Evolutionary conservation across 2,329 filamentous ascomycete species (phyloP).

Genomic region (Thielaviopsis euricoi): DNA sequence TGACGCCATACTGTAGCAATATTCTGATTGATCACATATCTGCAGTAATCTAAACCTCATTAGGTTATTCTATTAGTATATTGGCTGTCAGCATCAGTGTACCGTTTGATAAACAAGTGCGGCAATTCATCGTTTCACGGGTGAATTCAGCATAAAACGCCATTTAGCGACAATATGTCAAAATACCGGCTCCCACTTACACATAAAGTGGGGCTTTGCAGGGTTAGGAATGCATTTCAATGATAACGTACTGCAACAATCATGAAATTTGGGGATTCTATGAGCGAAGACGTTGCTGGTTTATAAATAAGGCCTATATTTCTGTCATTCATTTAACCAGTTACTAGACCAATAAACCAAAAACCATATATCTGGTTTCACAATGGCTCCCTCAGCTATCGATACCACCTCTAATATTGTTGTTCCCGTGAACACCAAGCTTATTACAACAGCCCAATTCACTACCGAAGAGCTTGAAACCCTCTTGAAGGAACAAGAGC

Average conservation of each 20-base stretch:
- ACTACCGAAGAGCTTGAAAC: background rate
- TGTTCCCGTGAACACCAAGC: background rate
- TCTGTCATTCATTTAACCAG: background rate
- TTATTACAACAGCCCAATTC: background rate
- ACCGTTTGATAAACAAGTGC: too few relatives aligned
- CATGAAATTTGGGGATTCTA: background rate
- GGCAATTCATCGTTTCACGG: too few relatives aligned
- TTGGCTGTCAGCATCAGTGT: too few relatives aligned
- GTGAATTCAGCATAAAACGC: background rate
- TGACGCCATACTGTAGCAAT: too few relatives aligned
- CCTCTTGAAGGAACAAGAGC: background rate
- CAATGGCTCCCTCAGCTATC: background rate
- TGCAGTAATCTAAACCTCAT: too few relatives aligned
- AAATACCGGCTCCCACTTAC: background rate
- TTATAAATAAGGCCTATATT: background rate
- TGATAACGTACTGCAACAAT: too few relatives aligned
- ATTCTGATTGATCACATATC: too few relatives aligned
- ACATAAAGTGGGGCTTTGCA: background rate
- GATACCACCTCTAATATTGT: background rate
- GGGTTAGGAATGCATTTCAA: too few relatives aligned
- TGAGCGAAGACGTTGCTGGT: too few relatives aligned
- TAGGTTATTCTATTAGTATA: too few relatives aligned
- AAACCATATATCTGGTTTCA: background rate
- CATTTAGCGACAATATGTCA: background rate
- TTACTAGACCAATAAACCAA: background rate